Conservation (phyloP, 768 basidiomycete species). For the Coprinopsis strossmayeri region DNA sequence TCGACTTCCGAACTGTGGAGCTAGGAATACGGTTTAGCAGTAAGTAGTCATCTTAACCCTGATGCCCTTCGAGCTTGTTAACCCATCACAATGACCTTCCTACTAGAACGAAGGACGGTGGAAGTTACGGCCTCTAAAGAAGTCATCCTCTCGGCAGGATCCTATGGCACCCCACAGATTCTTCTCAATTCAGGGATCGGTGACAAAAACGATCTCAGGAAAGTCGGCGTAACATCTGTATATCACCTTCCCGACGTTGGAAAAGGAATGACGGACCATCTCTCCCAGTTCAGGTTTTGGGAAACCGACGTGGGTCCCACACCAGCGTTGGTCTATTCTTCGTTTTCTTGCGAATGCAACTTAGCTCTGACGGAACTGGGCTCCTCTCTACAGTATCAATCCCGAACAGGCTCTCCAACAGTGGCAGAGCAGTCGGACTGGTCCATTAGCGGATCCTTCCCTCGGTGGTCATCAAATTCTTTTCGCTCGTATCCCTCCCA, state of each 20-base stretch:
- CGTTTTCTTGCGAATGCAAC: neutral
- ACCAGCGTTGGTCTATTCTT: neutral
- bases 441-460: conserved; percentile 14
- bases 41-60: neutral
- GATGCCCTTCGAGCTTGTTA: neutral
- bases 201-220: conserved; percentile 12
- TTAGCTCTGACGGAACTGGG: conserved; percentile 2
- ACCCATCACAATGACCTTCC: no score
- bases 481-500: conserved; percentile 16
- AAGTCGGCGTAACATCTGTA: conserved; percentile 12
- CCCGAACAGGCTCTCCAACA: conserved; percentile 12
- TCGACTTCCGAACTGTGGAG: conserved; percentile 6
- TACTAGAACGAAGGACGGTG: conserved; percentile 15
- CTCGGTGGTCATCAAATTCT: conserved; percentile 16
- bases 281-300: no score
- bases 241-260: conserved; percentile 20
- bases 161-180: conserved; percentile 18
- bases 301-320: neutral
- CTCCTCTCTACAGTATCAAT: neutral
- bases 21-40: neutral
- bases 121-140: conserved; percentile 38
- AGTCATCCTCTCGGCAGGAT: conserved; percentile 33
- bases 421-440: conserved; percentile 17
- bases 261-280: conserved; percentile 15
- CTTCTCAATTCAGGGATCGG: conserved; percentile 23